These are phyloP conservation scores for Kwoniella sp. DNA, from an alignment of 768 basidiomycete species.

Conservation along the genomic window DNA sequence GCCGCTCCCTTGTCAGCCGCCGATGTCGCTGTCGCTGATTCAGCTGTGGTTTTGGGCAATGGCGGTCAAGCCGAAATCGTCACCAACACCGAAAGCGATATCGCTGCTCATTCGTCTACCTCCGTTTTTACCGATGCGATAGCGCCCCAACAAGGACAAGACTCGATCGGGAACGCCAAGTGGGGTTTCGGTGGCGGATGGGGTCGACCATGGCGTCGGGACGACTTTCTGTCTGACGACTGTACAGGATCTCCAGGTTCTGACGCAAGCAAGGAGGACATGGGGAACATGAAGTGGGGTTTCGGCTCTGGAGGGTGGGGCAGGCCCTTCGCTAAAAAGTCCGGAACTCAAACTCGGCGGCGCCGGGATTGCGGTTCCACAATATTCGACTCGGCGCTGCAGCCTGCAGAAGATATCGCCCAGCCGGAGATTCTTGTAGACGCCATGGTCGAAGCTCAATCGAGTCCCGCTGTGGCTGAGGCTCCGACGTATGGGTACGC, in stretches of 20 bases:
- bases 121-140: neutral
- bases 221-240: neutral
- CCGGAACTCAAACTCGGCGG: neutral
- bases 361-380: too few species aligned
- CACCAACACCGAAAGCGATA: neutral
- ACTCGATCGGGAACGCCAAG: constrained; percentile 3
- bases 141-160: constrained; percentile 3
- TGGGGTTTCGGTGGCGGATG: constrained; percentile 11
- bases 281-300: constrained; percentile 16
- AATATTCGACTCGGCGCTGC: too few species aligned
- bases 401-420: too few species aligned
- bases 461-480: too few species aligned
- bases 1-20: neutral
- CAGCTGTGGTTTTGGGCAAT: neutral
- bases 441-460: too few species aligned
- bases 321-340: neutral
- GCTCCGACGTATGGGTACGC: too few species aligned
- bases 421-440: too few species aligned
- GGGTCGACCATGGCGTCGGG: constrained; percentile 15
- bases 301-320: constrained; percentile 9
- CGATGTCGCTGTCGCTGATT: neutral
- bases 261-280: constrained; percentile 3
- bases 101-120: neutral
- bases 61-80: too few species aligned
- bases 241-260: neutral